Evolutionary conservation across 306 rosid species (phyloP).

Genomic region (Carpinus fangiana): DNA sequence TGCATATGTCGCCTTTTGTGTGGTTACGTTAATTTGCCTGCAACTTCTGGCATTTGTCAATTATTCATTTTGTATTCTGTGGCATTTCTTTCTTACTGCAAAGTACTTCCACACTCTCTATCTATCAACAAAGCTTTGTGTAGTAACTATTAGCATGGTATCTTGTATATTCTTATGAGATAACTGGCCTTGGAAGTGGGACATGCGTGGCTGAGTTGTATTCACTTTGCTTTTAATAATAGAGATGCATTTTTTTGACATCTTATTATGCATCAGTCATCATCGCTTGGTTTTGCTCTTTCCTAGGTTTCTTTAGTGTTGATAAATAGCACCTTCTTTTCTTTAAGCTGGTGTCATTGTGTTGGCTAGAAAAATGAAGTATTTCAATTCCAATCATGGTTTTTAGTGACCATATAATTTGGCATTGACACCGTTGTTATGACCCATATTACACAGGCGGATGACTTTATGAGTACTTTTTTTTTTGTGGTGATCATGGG

Average conservation of each 20-base stretch:
- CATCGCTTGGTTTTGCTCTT: neutral
- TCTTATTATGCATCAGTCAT: neutral
- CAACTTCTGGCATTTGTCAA: neutral
- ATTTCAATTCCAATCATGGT: neutral
- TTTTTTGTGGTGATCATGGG: neutral
- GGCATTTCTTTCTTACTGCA: neutral
- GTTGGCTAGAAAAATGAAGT: neutral
- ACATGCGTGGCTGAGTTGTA: neutral
- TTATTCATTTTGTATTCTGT: neutral
- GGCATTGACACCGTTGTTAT: neutral
- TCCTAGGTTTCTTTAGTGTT: neutral
- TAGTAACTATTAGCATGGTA: neutral
- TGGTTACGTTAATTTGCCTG: neutral
- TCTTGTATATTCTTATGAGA: neutral
- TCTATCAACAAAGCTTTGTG: neutral
- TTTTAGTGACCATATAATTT: neutral
- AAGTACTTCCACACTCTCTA: too few species aligned
- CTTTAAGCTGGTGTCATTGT: neutral
- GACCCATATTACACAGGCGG: neutral
- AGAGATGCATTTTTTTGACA: neutral
- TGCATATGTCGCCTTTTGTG: neutral
- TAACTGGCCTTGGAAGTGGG: neutral
- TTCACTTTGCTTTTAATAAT: neutral
- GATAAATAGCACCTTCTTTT: neutral
- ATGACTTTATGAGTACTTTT: neutral